phyloP scores from a whole-genome alignment of 345 rosid species.

The Noccaea caerulescens region DNA sequence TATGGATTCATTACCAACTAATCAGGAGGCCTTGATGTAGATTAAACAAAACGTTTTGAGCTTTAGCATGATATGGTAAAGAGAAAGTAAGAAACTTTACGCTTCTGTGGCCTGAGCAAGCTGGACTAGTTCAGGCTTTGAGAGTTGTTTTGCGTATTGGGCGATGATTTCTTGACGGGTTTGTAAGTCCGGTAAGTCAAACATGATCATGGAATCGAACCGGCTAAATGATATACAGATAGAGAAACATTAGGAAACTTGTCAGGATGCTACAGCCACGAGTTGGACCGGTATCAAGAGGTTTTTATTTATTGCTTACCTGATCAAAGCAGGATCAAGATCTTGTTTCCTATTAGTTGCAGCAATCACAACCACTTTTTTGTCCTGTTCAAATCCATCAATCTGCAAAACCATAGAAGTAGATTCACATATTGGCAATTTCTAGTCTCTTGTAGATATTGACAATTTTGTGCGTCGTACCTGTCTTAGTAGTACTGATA shows the following conservation, averaged over 20 bases:
- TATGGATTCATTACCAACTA: background rate
- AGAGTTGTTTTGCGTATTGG: conserved; percentile 86
- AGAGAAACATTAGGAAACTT: conserved; percentile 10
- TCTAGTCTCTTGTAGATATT: background rate
- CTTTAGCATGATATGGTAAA: background rate
- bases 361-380: conserved; percentile 86
- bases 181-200: conserved; percentile 71
- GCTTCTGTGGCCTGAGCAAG: conserved; percentile 65
- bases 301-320: conserved; percentile 47
- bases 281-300: background rate
- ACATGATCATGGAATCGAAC: conserved; percentile 83
- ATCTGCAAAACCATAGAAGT: conserved; percentile 55
- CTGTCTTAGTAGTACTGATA: conserved; percentile 92
- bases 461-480: conserved; percentile 41
- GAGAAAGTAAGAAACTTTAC: conserved; percentile 45
- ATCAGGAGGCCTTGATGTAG: background rate
- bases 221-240: conserved; percentile 56
- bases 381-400: conserved; percentile 96
- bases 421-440: no score
- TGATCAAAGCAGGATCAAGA: conserved; percentile 90
- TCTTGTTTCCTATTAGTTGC: conserved; percentile 97
- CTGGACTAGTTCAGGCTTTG: conserved; percentile 66
- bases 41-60: background rate
- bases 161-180: conserved; percentile 74
- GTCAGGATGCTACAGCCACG: conserved; percentile 14